Evolutionary conservation across 2,329 filamentous ascomycete species (phyloP).

Genomic region (Pseudocercospora musae): DNA sequence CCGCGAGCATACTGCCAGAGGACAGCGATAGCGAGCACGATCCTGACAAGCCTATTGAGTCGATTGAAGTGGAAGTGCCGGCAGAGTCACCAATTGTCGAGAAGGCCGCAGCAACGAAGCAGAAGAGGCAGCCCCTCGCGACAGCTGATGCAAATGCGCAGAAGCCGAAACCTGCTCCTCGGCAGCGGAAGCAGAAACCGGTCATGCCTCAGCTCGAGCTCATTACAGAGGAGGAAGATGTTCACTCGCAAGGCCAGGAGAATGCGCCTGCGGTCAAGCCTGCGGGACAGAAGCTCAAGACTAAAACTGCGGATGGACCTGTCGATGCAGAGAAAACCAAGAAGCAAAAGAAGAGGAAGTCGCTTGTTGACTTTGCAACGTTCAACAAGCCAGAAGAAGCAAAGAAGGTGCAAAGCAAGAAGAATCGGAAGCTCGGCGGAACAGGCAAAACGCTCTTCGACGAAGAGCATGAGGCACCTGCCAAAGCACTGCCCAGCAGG

Average conservation of each 20-base stretch:
- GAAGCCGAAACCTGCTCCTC: slow-evolving; percentile 40
- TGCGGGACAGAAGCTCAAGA: slow-evolving; percentile 38
- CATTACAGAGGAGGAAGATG: slow-evolving; percentile 44
- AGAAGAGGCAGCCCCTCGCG: slow-evolving; percentile 43
- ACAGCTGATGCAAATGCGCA: slow-evolving; percentile 43
- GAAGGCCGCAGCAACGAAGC: slow-evolving; percentile 26
- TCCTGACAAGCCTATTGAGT: slow-evolving; percentile 27
- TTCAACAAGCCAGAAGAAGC: slow-evolving; percentile 34
- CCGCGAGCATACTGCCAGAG: slow-evolving; percentile 55
- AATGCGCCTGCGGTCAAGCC: slow-evolving; percentile 33
- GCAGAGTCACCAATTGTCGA: slow-evolving; percentile 27
- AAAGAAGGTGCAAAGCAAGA: slow-evolving; percentile 32
- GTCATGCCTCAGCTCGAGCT: slow-evolving; percentile 40
- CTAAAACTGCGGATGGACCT: slow-evolving; percentile 39
- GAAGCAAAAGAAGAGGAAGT: slow-evolving; percentile 42
- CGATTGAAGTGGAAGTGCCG: slow-evolving; percentile 25
- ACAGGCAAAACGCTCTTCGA: slow-evolving; percentile 40
- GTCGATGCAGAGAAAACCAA: slow-evolving; percentile 39
- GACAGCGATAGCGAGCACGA: slow-evolving; percentile 33
- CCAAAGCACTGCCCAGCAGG: slow-evolving; percentile 27
- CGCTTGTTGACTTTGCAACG: slow-evolving; percentile 45
- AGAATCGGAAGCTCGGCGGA: slow-evolving; percentile 38
- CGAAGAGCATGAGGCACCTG: slow-evolving; percentile 31
- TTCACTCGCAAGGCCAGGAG: slow-evolving; percentile 37
- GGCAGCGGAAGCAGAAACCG: slow-evolving; percentile 39